Evolutionary conservation across 140 eudicot species (phyloP).

Genomic region (Erigeron philadelphicus): DNA sequence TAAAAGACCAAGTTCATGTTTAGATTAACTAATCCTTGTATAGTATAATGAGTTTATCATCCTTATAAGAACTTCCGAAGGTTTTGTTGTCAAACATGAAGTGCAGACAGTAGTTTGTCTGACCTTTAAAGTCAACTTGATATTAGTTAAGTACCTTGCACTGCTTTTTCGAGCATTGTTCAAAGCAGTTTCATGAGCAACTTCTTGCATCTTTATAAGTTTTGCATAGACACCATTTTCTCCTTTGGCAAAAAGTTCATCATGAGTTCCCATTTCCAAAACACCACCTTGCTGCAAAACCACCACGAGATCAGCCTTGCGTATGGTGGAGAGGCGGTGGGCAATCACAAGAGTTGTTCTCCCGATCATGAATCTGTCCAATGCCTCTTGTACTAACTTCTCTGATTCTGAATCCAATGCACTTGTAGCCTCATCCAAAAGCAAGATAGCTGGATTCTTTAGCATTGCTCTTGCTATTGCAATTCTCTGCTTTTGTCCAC

Average conservation of each 20-base stretch:
- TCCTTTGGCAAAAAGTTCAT: slow-evolving; percentile 70
- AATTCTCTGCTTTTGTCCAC: slow-evolving; percentile 86
- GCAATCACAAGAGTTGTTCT: slow-evolving; percentile 85
- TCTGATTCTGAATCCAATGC: slow-evolving; percentile 93
- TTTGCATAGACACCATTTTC: slow-evolving; percentile 76
- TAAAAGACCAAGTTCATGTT: not conserved
- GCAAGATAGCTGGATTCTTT: slow-evolving; percentile 77
- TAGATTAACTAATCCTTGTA: not conserved
- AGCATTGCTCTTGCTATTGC: slow-evolving; percentile 93
- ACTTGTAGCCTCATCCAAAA: slow-evolving; percentile 87
- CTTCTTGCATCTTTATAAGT: slow-evolving; percentile 79
- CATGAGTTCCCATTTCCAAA: slow-evolving; percentile 70
- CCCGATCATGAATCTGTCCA: slow-evolving; percentile 84
- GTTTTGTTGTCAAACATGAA: not conserved
- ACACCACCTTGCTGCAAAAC: slow-evolving; percentile 78
- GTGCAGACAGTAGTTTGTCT: not conserved
- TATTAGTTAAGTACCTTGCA: slow-evolving; percentile 48
- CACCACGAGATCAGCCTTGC: slow-evolving; percentile 83
- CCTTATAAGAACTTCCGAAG: not conserved
- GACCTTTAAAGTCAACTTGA: slow-evolving; percentile 1
- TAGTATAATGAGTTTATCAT: not conserved
- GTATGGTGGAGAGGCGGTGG: slow-evolving; percentile 86
- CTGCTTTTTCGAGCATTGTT: slow-evolving; percentile 78
- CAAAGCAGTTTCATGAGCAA: slow-evolving; percentile 74
- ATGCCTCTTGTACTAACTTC: slow-evolving; percentile 81